phyloP scores from a whole-genome alignment of 441 rosid species.

The Gossypium trilobum region DNA sequence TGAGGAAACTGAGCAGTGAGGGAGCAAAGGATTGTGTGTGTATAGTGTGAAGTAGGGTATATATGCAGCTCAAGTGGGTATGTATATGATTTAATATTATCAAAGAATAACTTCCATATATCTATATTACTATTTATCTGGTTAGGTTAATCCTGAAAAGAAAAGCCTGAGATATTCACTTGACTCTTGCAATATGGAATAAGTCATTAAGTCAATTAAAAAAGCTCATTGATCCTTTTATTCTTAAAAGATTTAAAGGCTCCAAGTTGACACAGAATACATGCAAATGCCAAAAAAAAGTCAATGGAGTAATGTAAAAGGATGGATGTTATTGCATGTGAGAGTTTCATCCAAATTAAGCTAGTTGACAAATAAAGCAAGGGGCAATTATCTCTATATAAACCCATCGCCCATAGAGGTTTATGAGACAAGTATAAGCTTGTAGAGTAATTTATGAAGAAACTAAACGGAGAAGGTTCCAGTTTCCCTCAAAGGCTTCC shows the following conservation, averaged over 20 bases:
- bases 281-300: background rate
- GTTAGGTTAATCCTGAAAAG: background rate
- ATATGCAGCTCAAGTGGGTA: background rate
- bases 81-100: background rate
- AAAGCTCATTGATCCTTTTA: background rate
- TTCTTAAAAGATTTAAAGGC: background rate
- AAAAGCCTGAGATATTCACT: background rate
- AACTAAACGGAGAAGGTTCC: slow-evolving; percentile 23
- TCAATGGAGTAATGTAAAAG: background rate
- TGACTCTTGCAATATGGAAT: background rate
- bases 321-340: background rate
- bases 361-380: too few species aligned
- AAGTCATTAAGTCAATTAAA: background rate
- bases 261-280: background rate
- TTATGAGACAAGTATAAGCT: background rate
- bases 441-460: too few species aligned
- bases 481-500: slow-evolving; percentile 37
- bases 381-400: background rate
- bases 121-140: too few species aligned
- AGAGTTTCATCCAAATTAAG: too few species aligned
- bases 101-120: background rate
- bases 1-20: too few species aligned
- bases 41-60: background rate
- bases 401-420: background rate
- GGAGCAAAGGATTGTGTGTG: background rate